Percentiles rank a stretch among this genome's conserved stretches.
These are phyloP conservation scores for Suillus tomentosus DNA, from an alignment of 768 basidiomycete genomes.

Conservation along the genomic window DNA sequence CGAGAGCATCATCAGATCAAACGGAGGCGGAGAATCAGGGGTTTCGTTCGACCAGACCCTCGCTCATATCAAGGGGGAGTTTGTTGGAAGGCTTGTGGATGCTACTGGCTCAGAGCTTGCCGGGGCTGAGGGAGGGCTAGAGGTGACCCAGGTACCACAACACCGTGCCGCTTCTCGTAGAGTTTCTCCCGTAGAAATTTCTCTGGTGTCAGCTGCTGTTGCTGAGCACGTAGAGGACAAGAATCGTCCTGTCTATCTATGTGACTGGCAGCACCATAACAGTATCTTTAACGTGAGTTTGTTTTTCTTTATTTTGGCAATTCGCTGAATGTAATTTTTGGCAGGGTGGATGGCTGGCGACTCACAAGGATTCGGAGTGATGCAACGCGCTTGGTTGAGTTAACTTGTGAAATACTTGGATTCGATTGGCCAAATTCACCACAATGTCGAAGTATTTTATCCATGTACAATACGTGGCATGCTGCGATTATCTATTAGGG, in stretches of 20 bases:
- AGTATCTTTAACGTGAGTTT: slow-evolving; percentile 24
- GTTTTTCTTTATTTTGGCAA: background rate
- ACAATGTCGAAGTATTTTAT: background rate
- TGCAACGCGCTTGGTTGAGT: background rate
- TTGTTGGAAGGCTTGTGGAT: slow-evolving; percentile 23
- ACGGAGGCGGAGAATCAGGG: slow-evolving; percentile 2
- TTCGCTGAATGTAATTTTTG: background rate
- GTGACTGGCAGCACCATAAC: slow-evolving; percentile 25
- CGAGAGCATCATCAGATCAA: slow-evolving; percentile 23
- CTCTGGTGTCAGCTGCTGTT: slow-evolving; percentile 25
- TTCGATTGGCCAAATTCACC: background rate
- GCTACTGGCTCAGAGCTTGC: slow-evolving; percentile 18
- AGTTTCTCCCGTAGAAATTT: slow-evolving; percentile 24
- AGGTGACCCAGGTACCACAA: slow-evolving; percentile 3
- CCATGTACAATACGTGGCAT: background rate
- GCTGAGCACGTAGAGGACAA: slow-evolving; percentile 21
- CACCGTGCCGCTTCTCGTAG: slow-evolving; percentile 9
- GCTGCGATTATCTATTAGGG: background rate
- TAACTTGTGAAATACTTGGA: background rate
- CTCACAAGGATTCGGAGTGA: background rate
- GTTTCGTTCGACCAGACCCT: slow-evolving; percentile 18
- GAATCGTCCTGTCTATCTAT: slow-evolving; percentile 21
- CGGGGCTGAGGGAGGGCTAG: slow-evolving; percentile 19
- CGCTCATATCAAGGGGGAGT: slow-evolving; percentile 17
- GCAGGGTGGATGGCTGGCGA: slow-evolving; percentile 15